Conservation (phyloP, 176 grass and related monocot genomes). For the Carex littledalei region DNA sequence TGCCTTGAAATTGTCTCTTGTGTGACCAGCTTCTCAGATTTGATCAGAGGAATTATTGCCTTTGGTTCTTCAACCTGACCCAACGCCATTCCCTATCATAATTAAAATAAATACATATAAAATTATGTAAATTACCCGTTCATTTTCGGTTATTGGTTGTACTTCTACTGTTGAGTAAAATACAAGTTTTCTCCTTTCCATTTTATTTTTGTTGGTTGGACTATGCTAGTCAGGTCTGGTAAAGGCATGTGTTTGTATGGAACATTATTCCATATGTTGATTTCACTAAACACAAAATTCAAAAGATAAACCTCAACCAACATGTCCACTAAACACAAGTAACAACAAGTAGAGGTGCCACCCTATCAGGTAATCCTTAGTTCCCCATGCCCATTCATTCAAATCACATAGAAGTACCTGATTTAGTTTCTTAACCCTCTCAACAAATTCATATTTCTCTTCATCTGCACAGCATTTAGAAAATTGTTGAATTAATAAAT, state of each 20-base stretch:
- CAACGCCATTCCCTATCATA: background rate
- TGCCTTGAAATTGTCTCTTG: constrained; percentile 5
- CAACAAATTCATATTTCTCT: background rate
- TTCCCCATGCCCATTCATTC: background rate
- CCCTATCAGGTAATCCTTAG: background rate
- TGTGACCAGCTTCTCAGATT: background rate
- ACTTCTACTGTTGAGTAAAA: background rate
- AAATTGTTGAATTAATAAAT: background rate
- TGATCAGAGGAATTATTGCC: background rate
- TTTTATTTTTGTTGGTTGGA: background rate
- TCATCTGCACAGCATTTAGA: background rate
- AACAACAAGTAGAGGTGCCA: background rate
- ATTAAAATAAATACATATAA: background rate
- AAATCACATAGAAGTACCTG: background rate
- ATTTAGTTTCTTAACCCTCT: background rate
- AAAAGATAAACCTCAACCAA: background rate
- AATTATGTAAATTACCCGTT: background rate
- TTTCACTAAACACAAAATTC: background rate
- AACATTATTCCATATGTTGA: background rate
- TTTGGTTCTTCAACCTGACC: background rate
- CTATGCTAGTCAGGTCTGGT: background rate
- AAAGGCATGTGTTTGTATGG: background rate
- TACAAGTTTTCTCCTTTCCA: background rate
- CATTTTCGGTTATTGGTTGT: background rate
- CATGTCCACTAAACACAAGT: background rate